Percentiles rank a stretch among this genome's conserved stretches.
Conservation (phyloP, 768 basidiomycete genomes). For the Podaxis pistillaris region DNA sequence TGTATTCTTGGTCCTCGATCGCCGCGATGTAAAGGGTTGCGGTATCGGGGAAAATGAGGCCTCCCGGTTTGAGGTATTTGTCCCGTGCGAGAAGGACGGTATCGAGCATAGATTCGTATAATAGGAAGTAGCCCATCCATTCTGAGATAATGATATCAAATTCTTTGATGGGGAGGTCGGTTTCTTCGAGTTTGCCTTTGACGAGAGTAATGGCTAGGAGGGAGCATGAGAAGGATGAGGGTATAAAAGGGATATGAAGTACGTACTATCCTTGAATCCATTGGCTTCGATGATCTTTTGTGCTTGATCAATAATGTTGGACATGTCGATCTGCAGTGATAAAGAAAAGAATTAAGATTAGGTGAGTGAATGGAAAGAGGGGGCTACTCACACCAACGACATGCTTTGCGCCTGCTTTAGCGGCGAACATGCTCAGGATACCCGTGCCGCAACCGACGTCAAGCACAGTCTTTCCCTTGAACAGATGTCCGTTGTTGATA, state of each 20-base stretch:
- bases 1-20: constrained; percentile 99
- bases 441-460: constrained; percentile 99
- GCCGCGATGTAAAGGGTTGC: constrained; percentile 92
- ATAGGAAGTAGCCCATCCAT: constrained; percentile 99
- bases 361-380: constrained; percentile 7
- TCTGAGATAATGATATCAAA: constrained; percentile 99
- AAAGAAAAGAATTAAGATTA: constrained; percentile 18
- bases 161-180: constrained; percentile 81
- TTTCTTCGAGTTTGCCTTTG: constrained; percentile 97
- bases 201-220: constrained; percentile 86
- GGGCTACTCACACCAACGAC: constrained; percentile 78
- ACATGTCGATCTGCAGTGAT: constrained; percentile 89
- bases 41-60: constrained; percentile 94
- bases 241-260: neutral
- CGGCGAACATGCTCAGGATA: constrained; percentile 97
- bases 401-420: constrained; percentile 90
- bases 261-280: constrained; percentile 91
- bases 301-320: constrained; percentile 99
- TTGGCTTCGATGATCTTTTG: constrained; percentile 96
- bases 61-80: constrained; percentile 89
- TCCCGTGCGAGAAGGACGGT: constrained; percentile 96
- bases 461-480: constrained; percentile 95
- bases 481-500: constrained; percentile 90
- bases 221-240: constrained; percentile 14
- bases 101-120: constrained; percentile 99